A percentile compares a stretch with the other conserved stretches of the same genome.
Evolutionary conservation across 441 rosid genomes (phyloP).

Genomic region (Dalechampia spathulata): DNA sequence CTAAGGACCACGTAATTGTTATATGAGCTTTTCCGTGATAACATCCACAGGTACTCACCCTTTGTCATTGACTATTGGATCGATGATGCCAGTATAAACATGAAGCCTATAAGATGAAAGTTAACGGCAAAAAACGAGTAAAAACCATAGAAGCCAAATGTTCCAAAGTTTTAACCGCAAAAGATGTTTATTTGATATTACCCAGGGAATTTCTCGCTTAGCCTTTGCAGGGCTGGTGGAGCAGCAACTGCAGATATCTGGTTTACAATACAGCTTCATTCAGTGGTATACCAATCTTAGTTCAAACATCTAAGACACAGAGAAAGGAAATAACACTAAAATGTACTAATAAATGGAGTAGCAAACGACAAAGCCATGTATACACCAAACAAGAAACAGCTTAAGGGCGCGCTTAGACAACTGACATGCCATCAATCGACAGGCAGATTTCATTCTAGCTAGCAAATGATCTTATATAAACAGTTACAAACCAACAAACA

Average conservation of each 20-base stretch:
- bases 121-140: not conserved
- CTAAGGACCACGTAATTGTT: too few relatives aligned
- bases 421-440: not conserved
- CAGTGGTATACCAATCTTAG: constrained; percentile 5
- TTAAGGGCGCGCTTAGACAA: not conserved
- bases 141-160: not conserved
- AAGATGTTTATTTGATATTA: constrained; percentile 20
- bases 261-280: constrained; percentile 5
- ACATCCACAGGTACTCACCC: constrained; percentile 39
- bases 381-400: not conserved
- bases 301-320: too few relatives aligned
- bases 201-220: constrained; percentile 90
- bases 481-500: not conserved
- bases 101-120: constrained; percentile 49
- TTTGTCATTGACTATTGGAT: constrained; percentile 64
- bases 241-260: constrained; percentile 91
- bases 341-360: too few relatives aligned
- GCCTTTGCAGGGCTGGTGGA: constrained; percentile 89
- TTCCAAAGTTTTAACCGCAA: not conserved
- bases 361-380: too few relatives aligned
- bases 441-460: not conserved
- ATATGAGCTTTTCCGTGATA: not conserved
- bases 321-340: not conserved
- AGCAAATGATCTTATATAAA: not conserved
- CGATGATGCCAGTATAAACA: constrained; percentile 82